Evolutionary conservation across 2,329 filamentous ascomycete genomes (phyloP), one percentile per base, ranked within the genome.

Genomic region (Trichoderma afroharzianum): DNA sequence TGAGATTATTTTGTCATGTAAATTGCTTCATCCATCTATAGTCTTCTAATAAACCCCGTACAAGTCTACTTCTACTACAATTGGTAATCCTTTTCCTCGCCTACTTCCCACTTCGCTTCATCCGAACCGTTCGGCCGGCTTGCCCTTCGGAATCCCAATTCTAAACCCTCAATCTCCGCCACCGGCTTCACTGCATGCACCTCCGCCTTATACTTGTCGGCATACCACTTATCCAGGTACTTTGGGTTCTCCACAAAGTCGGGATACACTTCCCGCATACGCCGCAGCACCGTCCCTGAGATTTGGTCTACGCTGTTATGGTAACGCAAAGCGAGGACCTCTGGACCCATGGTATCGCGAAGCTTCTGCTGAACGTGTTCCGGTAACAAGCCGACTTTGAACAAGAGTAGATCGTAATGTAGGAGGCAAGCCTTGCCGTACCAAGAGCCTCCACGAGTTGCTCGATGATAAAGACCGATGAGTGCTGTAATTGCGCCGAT

Each of bases 401-500:
- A 86, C 26, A 93, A 84, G 3, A 91, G 85, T 1, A 92, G 83
- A 73, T 93, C 90, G 77, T 93, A 93, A 75, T 93, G 90, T 76
- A 90, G 84, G 21, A 93, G 82, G 1, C 88, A 91, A 0, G 86
- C 88, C 67, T 86, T 88, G 62, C 90, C 90, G 71, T 89, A 84
- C 84, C 90, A 92, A 1, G 89, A 91, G 1, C 91, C 91, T 21
- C 91, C 91, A 14, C 81, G 79, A 9, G 85, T 89, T 0, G 90
- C 87, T 36, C 91, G 85, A 75, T 87, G 85, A 75, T 88, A 89
- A 9, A 93, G 83, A 1, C 90, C 91, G 0, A 85, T 85, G 43
- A 93, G 78, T 0, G 90, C 90, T 4, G 90, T 88, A 74, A 92
- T 89, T 58, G 90, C 89, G 4, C 91, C 91, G 82, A 92, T 90